Base-by-base conservation (phyloP, 306 rosid genomes). In the Fragaria vesca region DNA sequence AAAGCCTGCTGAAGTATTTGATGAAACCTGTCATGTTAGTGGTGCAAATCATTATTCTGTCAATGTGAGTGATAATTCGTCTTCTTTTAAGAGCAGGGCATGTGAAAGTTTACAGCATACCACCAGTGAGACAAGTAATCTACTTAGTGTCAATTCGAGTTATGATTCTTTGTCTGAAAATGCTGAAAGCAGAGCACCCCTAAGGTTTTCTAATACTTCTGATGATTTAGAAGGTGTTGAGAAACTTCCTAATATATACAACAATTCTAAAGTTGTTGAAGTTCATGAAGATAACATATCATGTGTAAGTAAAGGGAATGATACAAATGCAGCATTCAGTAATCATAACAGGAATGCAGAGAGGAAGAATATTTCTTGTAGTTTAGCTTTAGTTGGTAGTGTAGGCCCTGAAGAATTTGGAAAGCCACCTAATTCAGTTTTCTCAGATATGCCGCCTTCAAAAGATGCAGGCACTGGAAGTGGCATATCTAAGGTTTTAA, bases 151-250 rank as follows among this genome's bases (percentile, higher is more conserved):
- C 43, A 88, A 74, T 81, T 88, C 92, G 24, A 76, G 86, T 79
- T 93, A 83, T 20, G 92, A 87, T 85, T 87, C 91, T 74, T 61
- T 83, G 60, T 88, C 90, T 36, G 96, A 88, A 83, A 90, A 89
- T 86, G 94, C 90, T 30, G 89, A 92, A 80, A 89, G 93, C 84
- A 87, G 76, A 75, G 83, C 82, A 24, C 76, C 79, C 51, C 32
- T 81, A 65, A 84, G 87, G 77, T 76, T 83, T 36, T 78, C 76
- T 67, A 45, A 69, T 58, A 34, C 54, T 16, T 43, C 73, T 45
- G 78, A 60, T 71, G 77, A 81, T 74, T 75, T 66, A 55, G 81
- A 78, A 61, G 78, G 68, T 51, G 61, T 36, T 51, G 76, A 72
- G 69, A 73, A 74, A 73, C 74, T 34, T 80, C 69, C 83, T 65